Base-by-base conservation (phyloP, 2,329 filamentous ascomycete species). In the Sclerotinia subarctica region DNA sequence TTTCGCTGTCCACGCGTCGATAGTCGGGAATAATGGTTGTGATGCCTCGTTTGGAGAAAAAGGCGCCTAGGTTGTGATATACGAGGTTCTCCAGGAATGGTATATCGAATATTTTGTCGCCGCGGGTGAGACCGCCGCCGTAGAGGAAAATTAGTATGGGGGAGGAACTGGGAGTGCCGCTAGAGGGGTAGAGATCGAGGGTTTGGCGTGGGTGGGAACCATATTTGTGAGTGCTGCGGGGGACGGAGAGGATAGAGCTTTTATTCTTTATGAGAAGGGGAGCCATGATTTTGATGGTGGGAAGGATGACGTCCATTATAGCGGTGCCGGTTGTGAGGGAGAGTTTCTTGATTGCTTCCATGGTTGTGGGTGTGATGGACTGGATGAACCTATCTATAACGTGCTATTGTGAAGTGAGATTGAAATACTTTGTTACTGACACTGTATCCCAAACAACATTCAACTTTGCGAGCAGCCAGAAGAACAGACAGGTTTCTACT, bases 101-200 rank as follows among this genome's bases (percentile, higher is more conserved):
- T 3, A 67, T 26, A 7, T 70, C 70, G 0, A 66, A 21, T 38
- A 69, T 73, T 46, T 74, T 76, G 29, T 76, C 73, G 15, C 76
- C 76, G 35, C 67, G 38, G 19, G 70, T 69, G 5, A 76, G 54
- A 6, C 75, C 76, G 15, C 76, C 76, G 6, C 76, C 75, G 56
- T 77, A 74, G 49, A 76, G 67, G 67, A 72, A 78, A 32, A 77
- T 63, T 3, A 77, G 68, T 38, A 77, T 75, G 21, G 74, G 67
- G 5, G 68, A 54, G 3, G 46, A 42, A 6, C 63, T n/a, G 17
- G 68, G 53, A 7, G 70, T 56, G 4, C 64, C 21, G n/a, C 19
- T 42, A n/a, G 74, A 69, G 17, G 63, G 51, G 46, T 76, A 77
- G 38, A 76, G 46, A 44, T 77, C 75, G 6, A 77, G 68, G 54